Evolutionary conservation across 208 protist species (phyloP).

Genomic region (Strigomonas galati): DNA sequence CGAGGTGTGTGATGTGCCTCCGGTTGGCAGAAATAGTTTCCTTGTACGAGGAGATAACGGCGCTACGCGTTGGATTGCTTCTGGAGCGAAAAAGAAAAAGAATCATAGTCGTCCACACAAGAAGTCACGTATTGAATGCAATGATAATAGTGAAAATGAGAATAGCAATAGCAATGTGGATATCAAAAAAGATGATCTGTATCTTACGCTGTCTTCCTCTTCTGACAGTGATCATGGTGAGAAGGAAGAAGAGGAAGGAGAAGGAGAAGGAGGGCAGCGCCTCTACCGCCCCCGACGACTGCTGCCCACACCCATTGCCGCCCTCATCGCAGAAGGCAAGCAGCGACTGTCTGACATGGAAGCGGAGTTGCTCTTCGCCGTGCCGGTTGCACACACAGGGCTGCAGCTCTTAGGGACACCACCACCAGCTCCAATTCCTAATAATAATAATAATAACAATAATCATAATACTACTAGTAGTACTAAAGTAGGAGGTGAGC

Average conservation of each 20-base stretch:
- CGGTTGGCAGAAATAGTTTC: slow-evolving; percentile 27
- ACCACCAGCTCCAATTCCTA: too few species aligned
- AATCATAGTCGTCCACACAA: neutral
- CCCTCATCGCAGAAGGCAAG: neutral
- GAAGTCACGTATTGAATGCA: neutral
- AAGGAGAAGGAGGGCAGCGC: too few species aligned
- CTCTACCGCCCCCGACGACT: neutral
- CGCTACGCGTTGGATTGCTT: slow-evolving; percentile 44
- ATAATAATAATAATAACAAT: too few species aligned
- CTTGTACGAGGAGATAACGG: slow-evolving; percentile 66
- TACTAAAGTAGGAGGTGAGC: neutral
- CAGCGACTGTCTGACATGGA: neutral
- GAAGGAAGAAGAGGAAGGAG: too few species aligned
- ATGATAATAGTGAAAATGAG: neutral
- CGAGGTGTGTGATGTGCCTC: slow-evolving; percentile 29
- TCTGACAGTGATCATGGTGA: too few species aligned
- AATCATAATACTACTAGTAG: too few species aligned
- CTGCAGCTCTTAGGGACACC: too few species aligned
- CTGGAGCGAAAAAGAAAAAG: slow-evolving; percentile 4
- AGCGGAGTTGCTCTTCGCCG: neutral
- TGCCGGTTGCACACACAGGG: too few species aligned
- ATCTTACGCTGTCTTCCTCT: too few species aligned
- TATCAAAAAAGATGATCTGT: too few species aligned
- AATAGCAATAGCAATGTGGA: slow-evolving; percentile 1
- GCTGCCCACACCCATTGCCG: neutral